A percentile compares a stretch with the other conserved stretches of the same genome.
These are phyloP conservation scores for Cyclotella cryptica DNA, from an alignment of 108 stramenopile genomes.

Conservation along the genomic window DNA sequence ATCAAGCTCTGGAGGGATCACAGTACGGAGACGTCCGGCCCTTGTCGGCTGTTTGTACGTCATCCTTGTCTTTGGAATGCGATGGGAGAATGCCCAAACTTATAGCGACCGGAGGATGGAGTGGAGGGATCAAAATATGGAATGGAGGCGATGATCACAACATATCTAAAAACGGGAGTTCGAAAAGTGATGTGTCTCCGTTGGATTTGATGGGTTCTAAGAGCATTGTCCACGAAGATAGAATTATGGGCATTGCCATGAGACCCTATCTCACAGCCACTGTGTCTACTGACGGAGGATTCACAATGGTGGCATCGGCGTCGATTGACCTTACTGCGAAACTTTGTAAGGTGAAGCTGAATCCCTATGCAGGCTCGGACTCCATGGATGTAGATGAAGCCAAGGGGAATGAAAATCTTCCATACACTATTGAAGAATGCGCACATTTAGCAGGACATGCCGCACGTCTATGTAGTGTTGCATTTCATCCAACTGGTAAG, in stretches of 20 bases:
- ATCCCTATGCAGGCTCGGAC: constrained; percentile 45
- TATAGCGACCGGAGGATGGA: constrained; percentile 93
- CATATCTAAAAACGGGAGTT: background rate
- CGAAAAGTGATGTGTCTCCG: constrained; percentile 36
- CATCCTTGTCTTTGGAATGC: constrained; percentile 41
- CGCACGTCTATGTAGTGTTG: constrained; percentile 89
- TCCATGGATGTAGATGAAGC: constrained; percentile 48
- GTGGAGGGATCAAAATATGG: constrained; percentile 92
- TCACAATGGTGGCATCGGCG: constrained; percentile 70
- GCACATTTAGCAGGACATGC: constrained; percentile 89
- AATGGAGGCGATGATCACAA: constrained; percentile 67
- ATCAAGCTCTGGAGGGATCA: constrained; percentile 77
- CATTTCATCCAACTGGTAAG: constrained; percentile 92
- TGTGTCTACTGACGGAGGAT: constrained; percentile 20
- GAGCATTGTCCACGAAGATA: constrained; percentile 81
- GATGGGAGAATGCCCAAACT: constrained; percentile 52
- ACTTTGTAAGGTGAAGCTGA: constrained; percentile 63
- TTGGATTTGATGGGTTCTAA: constrained; percentile 70
- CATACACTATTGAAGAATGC: constrained; percentile 59
- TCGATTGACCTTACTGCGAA: constrained; percentile 89
- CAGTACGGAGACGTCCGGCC: constrained; percentile 86
- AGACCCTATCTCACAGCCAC: constrained; percentile 45
- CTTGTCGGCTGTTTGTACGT: constrained; percentile 68
- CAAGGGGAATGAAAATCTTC: constrained; percentile 21
- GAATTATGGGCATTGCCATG: constrained; percentile 86